Conservation (phyloP, 176 grass and related monocot species). For the Musa schizocarpa region DNA sequence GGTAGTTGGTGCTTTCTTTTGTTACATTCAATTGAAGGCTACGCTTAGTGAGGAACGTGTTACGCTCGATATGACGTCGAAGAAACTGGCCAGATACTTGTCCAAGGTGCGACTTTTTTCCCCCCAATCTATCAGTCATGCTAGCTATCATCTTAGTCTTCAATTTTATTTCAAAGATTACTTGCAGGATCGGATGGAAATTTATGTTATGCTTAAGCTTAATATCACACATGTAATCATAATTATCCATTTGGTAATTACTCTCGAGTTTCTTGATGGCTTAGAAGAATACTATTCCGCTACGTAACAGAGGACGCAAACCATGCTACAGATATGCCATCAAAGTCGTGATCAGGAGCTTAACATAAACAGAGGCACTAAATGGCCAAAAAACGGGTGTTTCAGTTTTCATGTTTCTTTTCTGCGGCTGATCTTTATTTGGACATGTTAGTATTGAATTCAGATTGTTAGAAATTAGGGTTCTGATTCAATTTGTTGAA, state of each 20-base stretch:
- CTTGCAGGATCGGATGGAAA: not conserved
- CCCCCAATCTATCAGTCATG: not conserved
- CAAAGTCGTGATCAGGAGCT: not conserved
- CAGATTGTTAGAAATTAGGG: not conserved
- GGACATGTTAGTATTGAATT: not conserved
- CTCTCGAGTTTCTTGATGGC: no score
- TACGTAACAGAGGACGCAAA: not conserved
- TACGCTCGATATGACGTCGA: conserved; percentile 50
- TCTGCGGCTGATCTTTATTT: not conserved
- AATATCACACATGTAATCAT: no score
- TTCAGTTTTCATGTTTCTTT: not conserved
- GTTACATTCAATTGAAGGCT: conserved; percentile 29
- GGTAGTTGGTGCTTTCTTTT: not conserved
- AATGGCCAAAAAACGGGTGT: not conserved
- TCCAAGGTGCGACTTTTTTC: conserved; percentile 48
- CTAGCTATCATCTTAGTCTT: not conserved
- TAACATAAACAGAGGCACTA: not conserved
- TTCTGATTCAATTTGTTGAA: not conserved
- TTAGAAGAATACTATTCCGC: not conserved
- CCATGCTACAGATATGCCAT: not conserved
- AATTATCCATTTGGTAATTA: no score
- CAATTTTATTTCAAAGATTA: not conserved
- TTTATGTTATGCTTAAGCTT: no score
- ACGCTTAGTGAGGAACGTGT: conserved; percentile 80
- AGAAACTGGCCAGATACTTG: conserved; percentile 65